Evolutionary conservation across 2,329 filamentous ascomycete species (phyloP), one percentile per base, ranked within the genome.

Genomic region (Claviceps sp.): DNA sequence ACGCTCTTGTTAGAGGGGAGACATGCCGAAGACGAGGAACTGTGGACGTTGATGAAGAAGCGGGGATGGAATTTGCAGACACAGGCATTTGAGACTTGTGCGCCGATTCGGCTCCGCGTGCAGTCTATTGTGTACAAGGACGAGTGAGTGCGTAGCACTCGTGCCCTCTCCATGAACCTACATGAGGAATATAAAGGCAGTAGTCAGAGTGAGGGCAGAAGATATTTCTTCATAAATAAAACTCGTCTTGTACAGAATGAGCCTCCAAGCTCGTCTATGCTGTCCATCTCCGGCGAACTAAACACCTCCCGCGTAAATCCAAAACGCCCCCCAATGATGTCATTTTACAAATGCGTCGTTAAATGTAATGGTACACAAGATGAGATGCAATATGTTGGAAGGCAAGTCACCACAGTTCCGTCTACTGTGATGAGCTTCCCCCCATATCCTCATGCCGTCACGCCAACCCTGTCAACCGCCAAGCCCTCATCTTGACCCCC

Each of bases 401-500:
- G 9, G 9, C 1, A 34, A 34, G 3, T 34, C 1, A 11, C 1
- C 30, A 34, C 30, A 11, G 4, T 34, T 34, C 30, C 9, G 30
- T 34, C 3, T 34, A 34, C 30, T 34, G 30, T 34, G 38, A 41
- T n/a, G 38, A 41, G n/a, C 38, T 4, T 11, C 30, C 9, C 30
- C 9, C 30, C 9, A 34, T 34, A 11, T 1, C 9, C 3, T 34
- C 30, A 34, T 11, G 38, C n/a, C 41, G 14, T 63, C 60, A 82
- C 11, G 68, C 70, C 51, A 82, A 48, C 2, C 78, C 79, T 0
- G 73, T 56, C 38, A 71, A 72, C 37, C 72, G 72, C 62, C 74
- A 65, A 0, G 72, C 72, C 38, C 82, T 72, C 82, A 85, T 86
- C 70, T 79, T 83, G 59, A 81, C 71, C 0, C 82, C 82, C 65